phyloP scores from a whole-genome alignment of 768 basidiomycete genomes.

The Hypholoma sublateritium region DNA sequence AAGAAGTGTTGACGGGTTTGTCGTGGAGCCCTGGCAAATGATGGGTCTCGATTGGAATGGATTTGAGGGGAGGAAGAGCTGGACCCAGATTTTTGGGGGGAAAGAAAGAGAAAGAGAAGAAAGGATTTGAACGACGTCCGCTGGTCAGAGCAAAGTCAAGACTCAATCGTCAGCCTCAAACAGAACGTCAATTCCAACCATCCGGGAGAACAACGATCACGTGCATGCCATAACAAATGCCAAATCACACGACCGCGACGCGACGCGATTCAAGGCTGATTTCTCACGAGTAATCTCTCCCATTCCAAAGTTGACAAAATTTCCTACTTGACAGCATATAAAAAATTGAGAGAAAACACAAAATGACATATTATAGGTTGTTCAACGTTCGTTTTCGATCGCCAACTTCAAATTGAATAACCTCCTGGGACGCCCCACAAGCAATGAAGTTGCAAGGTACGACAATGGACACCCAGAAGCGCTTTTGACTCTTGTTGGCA shows the following conservation, averaged over 20 bases:
- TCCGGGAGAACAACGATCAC: constrained; percentile 31
- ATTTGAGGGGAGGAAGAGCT: constrained; percentile 14
- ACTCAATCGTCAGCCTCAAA: constrained; percentile 40
- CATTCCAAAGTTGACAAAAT: too few species aligned
- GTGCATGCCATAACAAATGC: constrained; percentile 30
- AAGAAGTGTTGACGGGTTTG: constrained; percentile 24
- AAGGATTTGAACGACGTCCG: constrained; percentile 27
- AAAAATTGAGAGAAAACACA: too few species aligned
- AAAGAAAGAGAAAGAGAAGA: constrained; percentile 23
- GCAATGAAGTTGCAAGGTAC: too few species aligned
- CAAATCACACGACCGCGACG: constrained; percentile 38
- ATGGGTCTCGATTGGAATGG: neutral
- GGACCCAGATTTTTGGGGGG: constrained; percentile 7
- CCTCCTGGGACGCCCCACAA: too few species aligned
- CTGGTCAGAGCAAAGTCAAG: constrained; percentile 22
- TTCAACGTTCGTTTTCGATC: too few species aligned
- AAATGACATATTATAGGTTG: too few species aligned
- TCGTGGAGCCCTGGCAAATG: neutral
- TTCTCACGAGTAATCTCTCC: constrained; percentile 8
- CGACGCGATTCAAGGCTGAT: constrained; percentile 23
- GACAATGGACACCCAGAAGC: too few species aligned
- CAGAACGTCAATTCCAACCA: constrained; percentile 27
- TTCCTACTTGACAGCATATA: too few species aligned
- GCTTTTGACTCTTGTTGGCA: too few species aligned
- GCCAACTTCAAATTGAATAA: too few species aligned